Evolutionary conservation across 805 yeast species (phyloP), one percentile per base, ranked within the genome.

Genomic region (Kodamaea kaohsiungensis): DNA sequence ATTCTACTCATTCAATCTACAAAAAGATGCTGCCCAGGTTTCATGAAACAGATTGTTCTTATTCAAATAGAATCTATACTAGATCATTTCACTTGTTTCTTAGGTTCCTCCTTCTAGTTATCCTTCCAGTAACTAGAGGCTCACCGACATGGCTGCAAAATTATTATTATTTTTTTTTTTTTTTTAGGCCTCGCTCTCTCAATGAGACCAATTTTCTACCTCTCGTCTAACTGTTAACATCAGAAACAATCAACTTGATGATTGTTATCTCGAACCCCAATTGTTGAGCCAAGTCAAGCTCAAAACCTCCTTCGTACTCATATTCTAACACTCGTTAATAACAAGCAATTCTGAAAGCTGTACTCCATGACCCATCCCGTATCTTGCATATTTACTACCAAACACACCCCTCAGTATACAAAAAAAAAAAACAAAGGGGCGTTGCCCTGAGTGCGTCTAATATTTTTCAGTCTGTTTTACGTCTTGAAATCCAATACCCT

Each of bases 391-490:
- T 2, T 19, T 40, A 40, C 45, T 5, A 40, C 45, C 45, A 17
- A n/a, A 38, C n/a, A 40, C n/a, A 16, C 19, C 45, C 25, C 25
- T 19, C 19, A 19, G 45, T 40, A 30, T 8, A 27, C 17, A n/a
- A n/a, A n/a, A n/a, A n/a, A n/a, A n/a, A 25, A 13, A 40, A 10
- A 40, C 25, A 17, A 40, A 19, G 45, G 25, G 45, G 45, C 45
- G 45, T 40, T 40, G 45, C 45, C 45, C 45, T 40, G 45, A 40
- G 45, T 40, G 45, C 45, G 45, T 40, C 45, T 40, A 40, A 40
- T 40, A 40, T 40, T 40, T 40, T 40, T 16, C 45, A 19, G 45
- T 16, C 45, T 16, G 45, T 40, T 40, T 40, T 40, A 40, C 45
- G 45, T 40, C 45, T 40, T 30, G 35, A 22, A 22, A 22, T 22